Evolutionary conservation across 2,329 filamentous ascomycete species (phyloP).

Genomic region (Colletotrichum brevisporum): DNA sequence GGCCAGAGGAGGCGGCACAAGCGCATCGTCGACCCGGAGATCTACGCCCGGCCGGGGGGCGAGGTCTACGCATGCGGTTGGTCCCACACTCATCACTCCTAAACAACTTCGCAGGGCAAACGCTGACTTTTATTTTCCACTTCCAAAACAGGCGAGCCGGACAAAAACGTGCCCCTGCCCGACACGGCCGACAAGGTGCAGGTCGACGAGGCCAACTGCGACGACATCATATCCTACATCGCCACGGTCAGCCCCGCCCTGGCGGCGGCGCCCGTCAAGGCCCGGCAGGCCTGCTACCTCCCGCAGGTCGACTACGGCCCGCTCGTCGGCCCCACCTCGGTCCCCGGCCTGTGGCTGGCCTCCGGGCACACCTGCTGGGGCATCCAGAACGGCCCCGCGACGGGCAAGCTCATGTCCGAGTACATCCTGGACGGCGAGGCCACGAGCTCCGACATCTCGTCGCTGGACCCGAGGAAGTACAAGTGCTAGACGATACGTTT

Average conservation of each 20-base stretch:
- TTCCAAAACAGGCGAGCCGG: constrained; percentile 75
- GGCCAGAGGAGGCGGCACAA: constrained; percentile 68
- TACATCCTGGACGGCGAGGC: constrained; percentile 81
- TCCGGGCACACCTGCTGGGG: constrained; percentile 98
- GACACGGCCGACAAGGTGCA: constrained; percentile 81
- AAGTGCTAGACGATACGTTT: constrained; percentile 57
- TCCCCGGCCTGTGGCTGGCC: constrained; percentile 83
- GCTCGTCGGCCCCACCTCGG: constrained; percentile 81
- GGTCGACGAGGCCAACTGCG: constrained; percentile 81
- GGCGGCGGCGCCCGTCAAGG: constrained; percentile 76
- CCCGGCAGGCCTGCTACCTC: constrained; percentile 92
- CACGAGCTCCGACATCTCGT: constrained; percentile 75
- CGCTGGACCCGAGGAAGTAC: constrained; percentile 77
- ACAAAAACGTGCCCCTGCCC: constrained; percentile 81
- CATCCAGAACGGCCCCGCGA: constrained; percentile 94
- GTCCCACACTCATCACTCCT: constrained; percentile 41
- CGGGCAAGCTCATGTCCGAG: constrained; percentile 85
- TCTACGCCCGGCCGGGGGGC: constrained; percentile 89
- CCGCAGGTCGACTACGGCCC: constrained; percentile 83
- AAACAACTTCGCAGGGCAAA: background rate
- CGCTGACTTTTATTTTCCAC: background rate
- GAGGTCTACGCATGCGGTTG: constrained; percentile 93
- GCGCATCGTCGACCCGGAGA: constrained; percentile 85
- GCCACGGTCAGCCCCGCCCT: constrained; percentile 75
- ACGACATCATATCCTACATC: constrained; percentile 88